Conservation (phyloP, 768 basidiomycete genomes). For the Mycena vulgaris region DNA sequence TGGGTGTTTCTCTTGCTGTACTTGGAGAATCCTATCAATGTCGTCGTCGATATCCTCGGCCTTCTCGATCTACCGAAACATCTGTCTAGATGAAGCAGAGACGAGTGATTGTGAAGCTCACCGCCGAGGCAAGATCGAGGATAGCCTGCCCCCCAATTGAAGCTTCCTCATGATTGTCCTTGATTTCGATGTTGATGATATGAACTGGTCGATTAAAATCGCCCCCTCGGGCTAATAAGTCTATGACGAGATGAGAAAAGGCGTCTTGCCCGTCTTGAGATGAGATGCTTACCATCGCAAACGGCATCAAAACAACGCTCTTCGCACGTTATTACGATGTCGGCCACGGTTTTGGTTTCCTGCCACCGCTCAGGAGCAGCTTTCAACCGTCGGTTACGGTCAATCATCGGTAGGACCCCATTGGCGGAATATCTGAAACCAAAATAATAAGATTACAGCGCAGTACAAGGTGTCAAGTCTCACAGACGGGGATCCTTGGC, state of each 20-base stretch:
- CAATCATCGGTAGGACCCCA: constrained; percentile 95
- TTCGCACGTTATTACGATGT: constrained; percentile 98
- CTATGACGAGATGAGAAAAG: constrained; percentile 54
- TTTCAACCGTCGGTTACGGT: constrained; percentile 94
- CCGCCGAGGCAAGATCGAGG: constrained; percentile 90
- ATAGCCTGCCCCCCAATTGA: constrained; percentile 96
- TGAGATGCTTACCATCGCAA: constrained; percentile 84
- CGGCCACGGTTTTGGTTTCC: constrained; percentile 89
- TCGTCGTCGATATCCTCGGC: constrained; percentile 92
- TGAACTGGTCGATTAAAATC: constrained; percentile 96
- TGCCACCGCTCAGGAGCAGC: constrained; percentile 97
- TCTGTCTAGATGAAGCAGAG: constrained; percentile 35
- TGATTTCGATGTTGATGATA: constrained; percentile 97
- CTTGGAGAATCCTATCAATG: constrained; percentile 88
- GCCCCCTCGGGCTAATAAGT: constrained; percentile 89
- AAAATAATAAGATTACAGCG: constrained; percentile 1
- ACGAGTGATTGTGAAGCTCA: constrained; percentile 58
- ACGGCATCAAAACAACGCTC: constrained; percentile 99
- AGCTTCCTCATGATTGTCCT: constrained; percentile 99
- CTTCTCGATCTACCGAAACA: constrained; percentile 78
- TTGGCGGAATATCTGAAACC: constrained; percentile 88
- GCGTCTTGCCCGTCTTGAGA: constrained; percentile 15
- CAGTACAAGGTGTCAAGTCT: constrained; percentile 48
- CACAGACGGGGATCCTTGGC: constrained; percentile 88
- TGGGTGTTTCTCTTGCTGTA: constrained; percentile 91